Evolutionary conservation across 1,284 basidiomycete species (phyloP).

Genomic region (Cystobasidium sp.): DNA sequence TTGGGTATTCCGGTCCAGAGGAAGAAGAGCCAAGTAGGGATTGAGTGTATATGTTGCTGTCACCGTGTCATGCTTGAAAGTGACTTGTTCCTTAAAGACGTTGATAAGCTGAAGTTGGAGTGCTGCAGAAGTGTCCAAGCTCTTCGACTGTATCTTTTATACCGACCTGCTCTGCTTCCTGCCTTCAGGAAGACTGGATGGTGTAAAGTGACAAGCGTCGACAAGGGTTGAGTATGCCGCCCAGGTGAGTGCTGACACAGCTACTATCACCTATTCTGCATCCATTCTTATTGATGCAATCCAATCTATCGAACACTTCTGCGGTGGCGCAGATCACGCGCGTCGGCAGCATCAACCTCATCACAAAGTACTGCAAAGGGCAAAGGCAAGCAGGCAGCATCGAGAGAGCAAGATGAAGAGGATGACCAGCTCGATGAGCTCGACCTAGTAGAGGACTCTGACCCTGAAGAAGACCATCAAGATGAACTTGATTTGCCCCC

Average conservation of each 20-base stretch:
- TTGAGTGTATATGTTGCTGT: too few species aligned
- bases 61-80: too few species aligned
- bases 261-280: neutral
- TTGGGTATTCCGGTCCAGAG: too few species aligned
- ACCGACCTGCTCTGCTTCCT: too few species aligned
- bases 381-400: constrained; percentile 26
- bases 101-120: too few species aligned
- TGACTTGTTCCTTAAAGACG: too few species aligned
- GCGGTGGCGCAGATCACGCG: constrained; percentile 22
- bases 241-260: constrained; percentile 5
- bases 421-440: constrained; percentile 26
- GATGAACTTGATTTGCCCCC: constrained; percentile 31
- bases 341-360: constrained; percentile 22
- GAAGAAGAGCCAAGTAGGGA: too few species aligned
- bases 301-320: neutral
- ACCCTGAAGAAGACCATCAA: constrained; percentile 24
- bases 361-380: neutral
- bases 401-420: neutral
- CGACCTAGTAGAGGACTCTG: constrained; percentile 23
- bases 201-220: neutral
- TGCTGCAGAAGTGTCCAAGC: too few species aligned
- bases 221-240: constrained; percentile 16
- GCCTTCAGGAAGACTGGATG: neutral
- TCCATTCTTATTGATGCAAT: neutral
- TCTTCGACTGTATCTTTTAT: too few species aligned